phyloP scores from a whole-genome alignment of 164 flowering plant species.

The Vitis rotundifolia region DNA sequence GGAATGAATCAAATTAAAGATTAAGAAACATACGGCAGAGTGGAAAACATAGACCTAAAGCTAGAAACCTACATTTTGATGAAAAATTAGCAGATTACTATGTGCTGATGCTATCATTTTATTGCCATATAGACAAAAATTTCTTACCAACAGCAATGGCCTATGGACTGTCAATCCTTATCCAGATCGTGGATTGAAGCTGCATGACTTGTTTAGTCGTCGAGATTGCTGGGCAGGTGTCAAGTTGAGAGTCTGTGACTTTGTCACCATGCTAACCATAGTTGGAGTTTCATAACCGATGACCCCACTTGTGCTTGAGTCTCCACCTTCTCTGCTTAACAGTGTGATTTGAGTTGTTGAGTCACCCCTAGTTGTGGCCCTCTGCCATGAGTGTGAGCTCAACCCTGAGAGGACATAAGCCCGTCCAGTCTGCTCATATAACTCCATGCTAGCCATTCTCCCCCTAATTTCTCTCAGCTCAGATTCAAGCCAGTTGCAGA shows the following conservation, averaged over 20 bases:
- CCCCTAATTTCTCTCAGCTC: slow-evolving; percentile 30
- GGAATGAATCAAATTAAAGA: neutral
- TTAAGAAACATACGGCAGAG: neutral
- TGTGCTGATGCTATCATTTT: neutral
- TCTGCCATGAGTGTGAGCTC: slow-evolving; percentile 39
- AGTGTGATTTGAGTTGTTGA: too few relatives aligned
- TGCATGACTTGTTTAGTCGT: slow-evolving; percentile 14
- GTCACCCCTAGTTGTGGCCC: slow-evolving; percentile 36
- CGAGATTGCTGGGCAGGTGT: neutral
- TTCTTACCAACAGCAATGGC: neutral
- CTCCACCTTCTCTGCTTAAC: neutral
- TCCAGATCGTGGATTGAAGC: neutral
- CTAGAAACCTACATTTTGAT: neutral
- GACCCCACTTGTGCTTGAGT: slow-evolving; percentile 6
- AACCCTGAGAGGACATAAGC: slow-evolving; percentile 37
- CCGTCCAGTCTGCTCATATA: slow-evolving; percentile 29
- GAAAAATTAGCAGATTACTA: neutral
- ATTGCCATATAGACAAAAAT: neutral
- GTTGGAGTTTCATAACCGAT: slow-evolving; percentile 25
- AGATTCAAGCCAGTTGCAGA: slow-evolving; percentile 28
- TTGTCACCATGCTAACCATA: slow-evolving; percentile 24
- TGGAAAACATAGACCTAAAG: neutral
- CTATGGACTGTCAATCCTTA: neutral
- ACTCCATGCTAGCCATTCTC: slow-evolving; percentile 30
- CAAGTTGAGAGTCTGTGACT: slow-evolving; percentile 15